Base-by-base conservation (phyloP, 306 rosid species). In the Neltuma alba region DNA sequence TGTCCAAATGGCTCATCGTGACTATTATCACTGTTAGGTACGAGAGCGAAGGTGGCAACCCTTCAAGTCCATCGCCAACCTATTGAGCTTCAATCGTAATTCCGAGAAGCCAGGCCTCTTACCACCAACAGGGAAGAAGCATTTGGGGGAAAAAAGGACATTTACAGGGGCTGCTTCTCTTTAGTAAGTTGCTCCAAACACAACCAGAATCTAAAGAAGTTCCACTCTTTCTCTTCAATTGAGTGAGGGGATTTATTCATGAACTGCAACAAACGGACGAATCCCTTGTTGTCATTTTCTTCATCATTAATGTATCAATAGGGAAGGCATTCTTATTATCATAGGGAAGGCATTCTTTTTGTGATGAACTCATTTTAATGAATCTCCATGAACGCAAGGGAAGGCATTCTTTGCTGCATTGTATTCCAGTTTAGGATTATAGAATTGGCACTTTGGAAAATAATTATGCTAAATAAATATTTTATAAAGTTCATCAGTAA, bases 331-430 rank as follows among this genome's bases (percentile, higher is more conserved):
- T 45, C 6, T 45, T n/a, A n/a, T n/a, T n/a, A n/a, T n/a, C n/a
- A 14, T 14, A 15, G 20, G 52, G 52, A 15, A 45, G 20, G n/a
- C 52, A 45, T 45, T 45, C 6, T 45, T n/a, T n/a, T 45, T 15
- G 52, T 45, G 9, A 44, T 14, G 4, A 3, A 45, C 20, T 1
- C 52, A 15, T 45, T 45, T 45, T 45, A 45, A 45, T 45, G 4
- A 45, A 45, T 45, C 15, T 44, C 52, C 20, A 18, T 3, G 3
- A 14, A 45, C 20, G 4, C 20, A 45, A 45, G 52, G 52, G 52
- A 45, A 44, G 50, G 16, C 4, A 44, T 44, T 14, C 16, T 44
- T 44, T 44, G 16, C 18, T 44, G 50, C 92, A 47, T 48, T 48
- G 8, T 47, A 54, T 54, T 54, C 28, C 5, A 9, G 60, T 54